Base-by-base conservation (phyloP, 2,329 filamentous ascomycete genomes). In the Grosmannia serpens region DNA sequence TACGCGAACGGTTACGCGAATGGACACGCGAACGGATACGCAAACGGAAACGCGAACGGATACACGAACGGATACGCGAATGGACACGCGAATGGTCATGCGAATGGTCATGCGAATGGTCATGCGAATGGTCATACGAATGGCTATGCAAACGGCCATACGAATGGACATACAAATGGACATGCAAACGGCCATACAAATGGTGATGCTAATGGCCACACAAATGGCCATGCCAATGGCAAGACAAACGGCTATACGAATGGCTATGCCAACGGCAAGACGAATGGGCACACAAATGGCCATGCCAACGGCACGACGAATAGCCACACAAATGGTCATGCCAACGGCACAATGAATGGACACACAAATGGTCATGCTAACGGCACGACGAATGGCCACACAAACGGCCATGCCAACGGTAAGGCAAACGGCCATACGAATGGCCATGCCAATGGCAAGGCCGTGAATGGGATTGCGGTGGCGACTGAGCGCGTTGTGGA, bases 401-500 rank as follows among this genome's bases (percentile, higher is more conserved):
- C 51, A 60, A 65, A 64, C 27, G 60, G 59, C n/a, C 27, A 60
- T 8, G 59, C 49, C 20, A 59, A 61, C 50, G 73, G 74, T 53
- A 70, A 67, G 53, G 63, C 59, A 59, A 69, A 69, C 66, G 64
- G 24, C 56, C 24, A 31, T 13, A 58, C 60, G 27, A 63, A 65
- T 27, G 62, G 54, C 22, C 57, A 65, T 33, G 55, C 57, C 58
- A 69, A 68, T 67, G 64, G n/a, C 51, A 64, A 49, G 51, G 55
- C 62, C 15, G 58, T 61, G 53, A 72, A 74, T 54, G 71, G 68
- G 58, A 64, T 71, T 53, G 59, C 52, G 55, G 61, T 58, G 4
- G 58, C 47, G 2, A 26, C 41, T 11, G 59, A 7, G 11, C 67
- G 71, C 52, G 55, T 74, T 20, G 65, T 79, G 27, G 83, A 85